phyloP scores from a whole-genome alignment of 2,329 filamentous ascomycete genomes.

The Tolypocladium sp. region DNA sequence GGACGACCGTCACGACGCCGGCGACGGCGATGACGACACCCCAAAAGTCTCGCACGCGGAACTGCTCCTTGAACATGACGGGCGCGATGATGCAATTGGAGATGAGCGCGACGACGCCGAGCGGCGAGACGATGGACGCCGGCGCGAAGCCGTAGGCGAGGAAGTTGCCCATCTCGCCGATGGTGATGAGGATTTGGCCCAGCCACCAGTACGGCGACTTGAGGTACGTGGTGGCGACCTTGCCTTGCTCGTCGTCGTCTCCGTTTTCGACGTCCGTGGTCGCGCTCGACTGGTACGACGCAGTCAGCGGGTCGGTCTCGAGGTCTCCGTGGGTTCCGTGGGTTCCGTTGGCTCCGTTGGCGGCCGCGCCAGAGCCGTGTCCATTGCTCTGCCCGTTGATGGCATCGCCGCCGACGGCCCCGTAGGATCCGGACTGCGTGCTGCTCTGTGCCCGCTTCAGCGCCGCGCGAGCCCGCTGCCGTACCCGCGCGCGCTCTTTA shows the following conservation, averaged over 20 bases:
- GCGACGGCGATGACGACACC: constrained; percentile 81
- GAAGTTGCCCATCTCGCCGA: constrained; percentile 94
- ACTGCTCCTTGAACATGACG: constrained; percentile 83
- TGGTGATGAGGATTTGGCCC: constrained; percentile 83
- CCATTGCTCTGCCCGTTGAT: constrained; percentile 9
- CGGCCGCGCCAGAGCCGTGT: constrained; percentile 10
- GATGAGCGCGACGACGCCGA: constrained; percentile 92
- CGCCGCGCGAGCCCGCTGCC: constrained; percentile 44
- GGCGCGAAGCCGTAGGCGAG: constrained; percentile 95
- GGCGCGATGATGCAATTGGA: constrained; percentile 97
- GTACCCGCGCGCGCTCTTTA: constrained; percentile 53
- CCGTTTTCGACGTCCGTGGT: constrained; percentile 13
- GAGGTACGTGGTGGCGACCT: constrained; percentile 62
- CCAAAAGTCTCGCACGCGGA: constrained; percentile 75
- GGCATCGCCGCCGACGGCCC: constrained; percentile 16
- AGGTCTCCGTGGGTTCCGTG: constrained; percentile 14
- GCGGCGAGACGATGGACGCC: constrained; percentile 90
- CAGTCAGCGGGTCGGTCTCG: constrained; percentile 43
- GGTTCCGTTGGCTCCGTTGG: constrained; percentile 25
- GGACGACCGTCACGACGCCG: constrained; percentile 84
- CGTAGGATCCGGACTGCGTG: constrained; percentile 20
- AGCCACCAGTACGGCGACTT: constrained; percentile 94
- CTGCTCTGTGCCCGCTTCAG: constrained; percentile 33
- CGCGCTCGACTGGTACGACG: constrained; percentile 35
- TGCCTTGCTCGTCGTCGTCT: constrained; percentile 17